Evolutionary conservation across 2,329 filamentous ascomycete species (phyloP).

Genomic region (Parastagonospora avenae): DNA sequence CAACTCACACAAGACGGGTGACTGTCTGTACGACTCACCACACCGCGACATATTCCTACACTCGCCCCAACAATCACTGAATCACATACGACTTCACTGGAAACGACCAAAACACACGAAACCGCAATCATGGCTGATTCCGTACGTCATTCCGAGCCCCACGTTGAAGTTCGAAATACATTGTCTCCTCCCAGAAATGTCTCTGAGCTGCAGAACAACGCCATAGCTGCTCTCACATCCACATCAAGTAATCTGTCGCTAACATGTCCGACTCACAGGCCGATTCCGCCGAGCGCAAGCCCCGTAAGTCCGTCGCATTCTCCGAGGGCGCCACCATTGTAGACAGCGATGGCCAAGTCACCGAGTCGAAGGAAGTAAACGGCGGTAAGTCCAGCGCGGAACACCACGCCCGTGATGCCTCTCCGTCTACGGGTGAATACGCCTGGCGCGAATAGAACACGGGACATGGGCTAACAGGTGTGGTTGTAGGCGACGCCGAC

Average conservation of each 20-base stretch:
- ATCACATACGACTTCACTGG: slow-evolving; percentile 3
- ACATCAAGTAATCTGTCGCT: slow-evolving; percentile 5
- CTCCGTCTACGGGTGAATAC: slow-evolving; percentile 22
- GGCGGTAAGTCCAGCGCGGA: slow-evolving; percentile 81
- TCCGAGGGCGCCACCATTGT: slow-evolving; percentile 86
- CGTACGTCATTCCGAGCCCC: slow-evolving; percentile 40
- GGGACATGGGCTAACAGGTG: slow-evolving; percentile 25
- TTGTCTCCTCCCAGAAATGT: slow-evolving; percentile 2
- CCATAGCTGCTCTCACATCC: not conserved
- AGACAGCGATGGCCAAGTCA: slow-evolving; percentile 86
- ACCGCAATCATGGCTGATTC: slow-evolving; percentile 60
- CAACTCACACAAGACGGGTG: slow-evolving; percentile 17
- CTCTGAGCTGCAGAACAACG: not conserved
- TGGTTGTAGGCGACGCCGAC: slow-evolving; percentile 49
- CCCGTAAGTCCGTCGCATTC: slow-evolving; percentile 93
- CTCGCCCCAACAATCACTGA: not conserved
- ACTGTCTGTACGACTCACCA: not conserved
- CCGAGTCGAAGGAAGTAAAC: slow-evolving; percentile 70
- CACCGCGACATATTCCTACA: not conserved
- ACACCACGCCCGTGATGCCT: slow-evolving; percentile 62
- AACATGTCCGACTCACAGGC: slow-evolving; percentile 46
- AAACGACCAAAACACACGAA: slow-evolving; percentile 13
- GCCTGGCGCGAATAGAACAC: slow-evolving; percentile 7
- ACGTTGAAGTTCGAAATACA: slow-evolving; percentile 29
- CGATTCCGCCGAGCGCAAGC: slow-evolving; percentile 64